Evolutionary conservation across 306 rosid genomes (phyloP).

Genomic region (Biancaea sappan): DNA sequence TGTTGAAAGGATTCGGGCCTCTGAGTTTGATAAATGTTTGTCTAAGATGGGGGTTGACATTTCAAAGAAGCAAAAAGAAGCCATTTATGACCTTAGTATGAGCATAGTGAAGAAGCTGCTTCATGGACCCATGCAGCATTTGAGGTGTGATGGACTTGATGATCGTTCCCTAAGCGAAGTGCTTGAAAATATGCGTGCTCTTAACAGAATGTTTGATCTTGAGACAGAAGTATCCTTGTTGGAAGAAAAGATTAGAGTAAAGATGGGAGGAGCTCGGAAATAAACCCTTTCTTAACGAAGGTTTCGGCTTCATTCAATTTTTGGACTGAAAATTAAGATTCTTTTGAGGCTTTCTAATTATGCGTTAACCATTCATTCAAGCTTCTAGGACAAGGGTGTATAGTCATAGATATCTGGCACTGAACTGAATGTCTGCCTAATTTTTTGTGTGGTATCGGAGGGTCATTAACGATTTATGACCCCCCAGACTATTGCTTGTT

Average conservation of each 20-base stretch:
- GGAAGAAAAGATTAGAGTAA: constrained; percentile 80
- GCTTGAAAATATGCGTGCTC: constrained; percentile 81
- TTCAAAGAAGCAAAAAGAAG: constrained; percentile 67
- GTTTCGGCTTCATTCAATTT: constrained; percentile 12
- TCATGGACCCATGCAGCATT: constrained; percentile 89
- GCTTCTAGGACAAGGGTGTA: neutral
- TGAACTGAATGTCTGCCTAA: neutral
- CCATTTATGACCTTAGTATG: constrained; percentile 77
- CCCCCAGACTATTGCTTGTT: constrained; percentile 24
- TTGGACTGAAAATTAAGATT: constrained; percentile 29
- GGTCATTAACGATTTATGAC: constrained; percentile 9
- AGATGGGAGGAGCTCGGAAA: constrained; percentile 53
- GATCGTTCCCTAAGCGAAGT: constrained; percentile 54
- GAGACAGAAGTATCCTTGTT: constrained; percentile 69
- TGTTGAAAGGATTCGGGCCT: constrained; percentile 74
- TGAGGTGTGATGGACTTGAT: constrained; percentile 73
- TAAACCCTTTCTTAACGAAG: constrained; percentile 35
- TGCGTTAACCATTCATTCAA: constrained; percentile 23
- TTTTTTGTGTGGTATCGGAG: constrained; percentile 2
- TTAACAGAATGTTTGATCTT: constrained; percentile 90
- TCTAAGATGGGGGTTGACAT: constrained; percentile 71
- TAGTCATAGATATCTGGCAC: constrained; percentile 21
- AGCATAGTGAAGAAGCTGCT: constrained; percentile 77
- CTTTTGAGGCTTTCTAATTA: constrained; percentile 37
- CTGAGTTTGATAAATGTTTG: constrained; percentile 83